A percentile compares a stretch with the other conserved stretches of the same genome.
phyloP scores from a whole-genome alignment of 2,329 filamentous ascomycete genomes.

The Chaetothyriales sp. region DNA sequence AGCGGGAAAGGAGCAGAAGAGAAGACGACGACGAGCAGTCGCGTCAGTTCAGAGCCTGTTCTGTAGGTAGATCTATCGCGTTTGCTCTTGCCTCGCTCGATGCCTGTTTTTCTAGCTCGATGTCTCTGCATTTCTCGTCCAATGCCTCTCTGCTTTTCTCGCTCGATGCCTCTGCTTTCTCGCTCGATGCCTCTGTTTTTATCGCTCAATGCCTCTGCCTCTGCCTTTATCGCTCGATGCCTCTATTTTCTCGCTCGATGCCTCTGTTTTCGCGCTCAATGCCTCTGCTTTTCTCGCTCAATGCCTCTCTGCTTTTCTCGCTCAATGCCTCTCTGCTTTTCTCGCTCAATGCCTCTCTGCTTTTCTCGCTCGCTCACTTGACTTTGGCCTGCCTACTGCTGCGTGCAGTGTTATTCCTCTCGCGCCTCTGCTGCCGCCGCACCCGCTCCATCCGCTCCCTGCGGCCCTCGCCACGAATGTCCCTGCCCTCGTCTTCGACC shows the following conservation, averaged over 20 bases:
- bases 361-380: not conserved
- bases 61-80: no score
- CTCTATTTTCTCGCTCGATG: no score
- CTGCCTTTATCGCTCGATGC: not conserved
- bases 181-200: no score
- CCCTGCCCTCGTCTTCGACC: slow-evolving; percentile 39
- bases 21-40: no score
- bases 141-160: not conserved
- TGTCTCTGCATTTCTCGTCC: not conserved
- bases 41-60: no score
- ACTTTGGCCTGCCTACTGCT: not conserved
- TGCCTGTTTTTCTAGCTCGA: not conserved
- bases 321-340: no score
- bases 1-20: no score
- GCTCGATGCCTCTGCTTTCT: not conserved
- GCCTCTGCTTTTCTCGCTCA: not conserved
- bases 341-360: no score
- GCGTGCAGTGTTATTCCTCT: slow-evolving; percentile 46
- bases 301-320: no score
- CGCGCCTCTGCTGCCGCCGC: slow-evolving; percentile 47
- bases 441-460: slow-evolving; percentile 57
- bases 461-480: slow-evolving; percentile 50
- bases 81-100: not conserved
- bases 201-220: not conserved
- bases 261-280: not conserved